Evolutionary conservation across 139 green algal genomes (phyloP), one percentile per base, ranked within the genome.

Genomic region (Tetradesmus obliquus): DNA sequence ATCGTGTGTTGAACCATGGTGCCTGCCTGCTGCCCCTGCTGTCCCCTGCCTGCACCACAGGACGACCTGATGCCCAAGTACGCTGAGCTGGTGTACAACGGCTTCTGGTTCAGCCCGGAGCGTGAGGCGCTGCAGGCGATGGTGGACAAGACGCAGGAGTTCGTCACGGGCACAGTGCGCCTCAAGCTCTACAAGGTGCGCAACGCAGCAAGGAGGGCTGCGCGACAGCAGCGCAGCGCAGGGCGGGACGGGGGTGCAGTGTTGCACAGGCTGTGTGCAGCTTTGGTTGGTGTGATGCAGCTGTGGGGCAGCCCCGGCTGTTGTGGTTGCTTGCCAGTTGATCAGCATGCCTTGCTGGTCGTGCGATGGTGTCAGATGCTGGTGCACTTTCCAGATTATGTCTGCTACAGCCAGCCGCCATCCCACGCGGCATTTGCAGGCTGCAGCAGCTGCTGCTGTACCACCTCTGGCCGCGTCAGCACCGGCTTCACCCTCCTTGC

Each of bases 61-160:
- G 95, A 97, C 72, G 94, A 97, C 83, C 53, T 97, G 51, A 96
- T 96, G 94, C 95, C 95, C 7, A 93, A 94, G 89, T 99, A 99
- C 91, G 97, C 98, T 24, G 96, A 99, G 93, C 93, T 96, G 72
- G 88, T 97, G n/a, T 97, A 97, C 94, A 96, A 96, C 93, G 95
- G 95, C 82, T 96, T 97, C 92, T 97, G 95, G 95, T 97, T 97
- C 94, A 93, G 72, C 24, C 95, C 95, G 22, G 94, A 97, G 94
- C 95, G 98, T 10, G 93, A 97, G 91, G 98, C 98, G 74, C 94
- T 99, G 94, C 97, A 99, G 95, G 95, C 94, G 19, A 86, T 95
- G 22, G 96, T 99, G 55, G 98, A 99, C 95, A 93, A 95, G 90
- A 99, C 96, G 90, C 97, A 92, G 92, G 92, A 97, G 93, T 96